Evolutionary conservation across 164 flowering plant genomes (phyloP), one percentile per base, ranked within the genome.

Genomic region (Stephania japonica): DNA sequence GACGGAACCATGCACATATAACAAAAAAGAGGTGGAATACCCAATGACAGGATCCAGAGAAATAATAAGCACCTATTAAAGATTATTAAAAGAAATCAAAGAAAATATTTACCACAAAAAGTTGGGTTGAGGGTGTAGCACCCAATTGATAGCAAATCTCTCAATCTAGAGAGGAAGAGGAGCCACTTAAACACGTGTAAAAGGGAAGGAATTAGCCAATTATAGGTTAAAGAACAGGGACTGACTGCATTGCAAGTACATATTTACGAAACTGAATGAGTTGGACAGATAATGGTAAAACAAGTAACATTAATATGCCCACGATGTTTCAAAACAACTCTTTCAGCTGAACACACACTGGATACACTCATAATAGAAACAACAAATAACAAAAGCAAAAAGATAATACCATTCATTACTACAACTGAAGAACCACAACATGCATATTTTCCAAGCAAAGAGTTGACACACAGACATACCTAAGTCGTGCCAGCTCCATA

Each of bases 401-500:
- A 13, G 50, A 44, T 44, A 44, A 56, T 16, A 19, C n/a, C 19
- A 56, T 56, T 56, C n/a, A 19, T 56, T 19, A 3, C 38, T 12
- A 64, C 68, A 65, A 14, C 19, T 71, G 53, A 42, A 64, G 53
- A 50, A 49, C 63, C 7, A 56, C 23, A 16, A 19, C 38, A 0
- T 56, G 19, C 90, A 71, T 90, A 95, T 97, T 87, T 97, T 76
- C 83, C 18, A 56, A 56, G n/a, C 84, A 49, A 89, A 77, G 41
- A 78, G 74, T 64, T 85, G 89, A 79, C 83, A 77, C 67, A 91
- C 83, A 77, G 65, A 91, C 89, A 80, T 84, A 90, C 83, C 83
- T 88, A 75, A 93, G 44, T 76, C 84, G 89, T 69, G 98, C 97
- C 81, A 93, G 71, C 84, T 96, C 98, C 97, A 93, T 69, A 63